Percentiles rank a stretch among this genome's conserved stretches.
These are phyloP conservation scores for Xylaria sp. DNA, from an alignment of 2,329 filamentous ascomycete species.

Conservation along the genomic window DNA sequence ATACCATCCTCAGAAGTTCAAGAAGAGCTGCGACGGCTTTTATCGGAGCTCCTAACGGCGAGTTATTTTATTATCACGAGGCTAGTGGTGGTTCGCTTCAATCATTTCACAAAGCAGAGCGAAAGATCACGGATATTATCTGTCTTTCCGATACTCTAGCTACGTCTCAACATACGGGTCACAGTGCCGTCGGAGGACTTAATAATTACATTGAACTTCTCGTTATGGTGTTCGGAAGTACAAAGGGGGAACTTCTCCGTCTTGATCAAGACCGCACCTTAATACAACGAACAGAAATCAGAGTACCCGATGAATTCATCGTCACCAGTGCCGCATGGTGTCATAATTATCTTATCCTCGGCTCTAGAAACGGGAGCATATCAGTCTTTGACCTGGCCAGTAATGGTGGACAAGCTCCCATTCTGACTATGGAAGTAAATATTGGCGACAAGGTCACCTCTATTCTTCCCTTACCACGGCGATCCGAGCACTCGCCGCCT, in stretches of 20 bases:
- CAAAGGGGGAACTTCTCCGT: constrained; percentile 56
- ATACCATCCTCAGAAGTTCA: constrained; percentile 58
- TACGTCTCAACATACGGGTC: constrained; percentile 16
- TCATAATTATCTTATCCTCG: constrained; percentile 59
- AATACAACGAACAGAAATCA: constrained; percentile 47
- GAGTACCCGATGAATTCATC: constrained; percentile 60
- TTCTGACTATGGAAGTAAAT: constrained; percentile 53
- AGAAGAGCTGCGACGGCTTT: constrained; percentile 52
- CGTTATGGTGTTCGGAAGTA: constrained; percentile 58
- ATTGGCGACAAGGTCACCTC: constrained; percentile 73
- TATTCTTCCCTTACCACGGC: constrained; percentile 61
- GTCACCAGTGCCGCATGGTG: constrained; percentile 58
- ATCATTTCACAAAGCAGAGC: constrained; percentile 53
- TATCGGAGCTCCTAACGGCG: constrained; percentile 61
- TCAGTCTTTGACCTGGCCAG: constrained; percentile 48
- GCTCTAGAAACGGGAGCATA: constrained; percentile 63
- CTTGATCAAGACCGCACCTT: constrained; percentile 50
- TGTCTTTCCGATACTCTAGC: constrained; percentile 47
- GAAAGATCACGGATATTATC: constrained; percentile 64
- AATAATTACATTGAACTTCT: constrained; percentile 50
- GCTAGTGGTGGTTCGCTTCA: constrained; percentile 43
- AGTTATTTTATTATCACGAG: constrained; percentile 57
- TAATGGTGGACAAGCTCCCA: constrained; percentile 44
- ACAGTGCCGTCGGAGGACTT: background rate
- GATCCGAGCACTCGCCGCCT: constrained; percentile 37